Base-by-base conservation (phyloP, 2,329 filamentous ascomycete genomes). In the Alternaria burnsii region DNA sequence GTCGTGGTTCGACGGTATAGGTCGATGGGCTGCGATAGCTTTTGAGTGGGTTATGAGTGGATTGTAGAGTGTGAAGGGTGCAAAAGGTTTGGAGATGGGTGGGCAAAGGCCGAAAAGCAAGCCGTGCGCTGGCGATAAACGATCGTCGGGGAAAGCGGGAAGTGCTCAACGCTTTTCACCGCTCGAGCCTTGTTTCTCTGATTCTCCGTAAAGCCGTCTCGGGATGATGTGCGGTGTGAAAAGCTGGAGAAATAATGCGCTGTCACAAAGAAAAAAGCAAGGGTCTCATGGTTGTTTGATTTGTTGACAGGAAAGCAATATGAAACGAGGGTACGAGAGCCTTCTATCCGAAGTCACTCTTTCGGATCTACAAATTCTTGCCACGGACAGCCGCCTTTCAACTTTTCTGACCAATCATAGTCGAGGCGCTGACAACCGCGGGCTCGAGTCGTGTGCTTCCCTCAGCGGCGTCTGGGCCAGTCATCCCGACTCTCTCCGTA, bases 401-500 rank as follows among this genome's bases (percentile, higher is more conserved):
- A 36, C 22, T 14, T 43, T 34, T 51, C 40, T 42, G n/a, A 46
- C 61, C 67, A 68, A 69, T 58, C 52, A 63, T 32, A 40, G 47
- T 11, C 11, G 28, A 57, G 34, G 2, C 14, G 43, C 41, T 62
- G 44, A 34, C 55, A 57, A 40, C 47, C 42, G 48, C 42, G 41
- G 20, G 50, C 46, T 24, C 48, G 51, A 41, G 61, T 62, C 55
- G 62, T 61, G 63, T 66, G 64, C 66, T 53, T 22, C 26, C 1
- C 32, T 36, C 30, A 50, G 46, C 46, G 46, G 46, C 59, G 46
- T 43, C 51, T 62, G 30, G 63, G 58, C 58, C 46, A 22, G 26
- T 24, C 44, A 42, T 38, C 52, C 69, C 67, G 69, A 64, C 12
- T 67, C 59, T 58, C 41, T 48, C 67, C 67, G 69, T 55, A 69